These are phyloP conservation scores for Boletus tylopilopsis DNA, from an alignment of 768 basidiomycete species.

Conservation along the genomic window DNA sequence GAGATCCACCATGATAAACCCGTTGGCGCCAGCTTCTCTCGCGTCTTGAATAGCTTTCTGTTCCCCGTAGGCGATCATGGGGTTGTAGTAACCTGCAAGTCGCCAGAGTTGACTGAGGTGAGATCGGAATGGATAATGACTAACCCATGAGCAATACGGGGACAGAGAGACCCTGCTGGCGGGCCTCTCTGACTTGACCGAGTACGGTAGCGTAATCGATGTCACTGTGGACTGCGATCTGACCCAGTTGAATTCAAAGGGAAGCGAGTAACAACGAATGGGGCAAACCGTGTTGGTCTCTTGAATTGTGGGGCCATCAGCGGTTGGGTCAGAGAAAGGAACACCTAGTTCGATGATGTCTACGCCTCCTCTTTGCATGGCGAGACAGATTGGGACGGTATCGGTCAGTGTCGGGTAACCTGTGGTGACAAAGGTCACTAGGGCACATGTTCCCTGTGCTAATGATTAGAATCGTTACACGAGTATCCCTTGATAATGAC, in stretches of 20 bases:
- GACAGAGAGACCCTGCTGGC: conserved; percentile 73
- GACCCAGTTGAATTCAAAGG: neutral
- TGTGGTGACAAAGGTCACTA: conserved; percentile 91
- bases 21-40: conserved; percentile 86
- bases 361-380: conserved; percentile 90
- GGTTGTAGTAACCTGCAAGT: conserved; percentile 90
- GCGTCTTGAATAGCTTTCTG: conserved; percentile 92
- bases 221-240: conserved; percentile 83
- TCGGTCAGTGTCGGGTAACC: conserved; percentile 79
- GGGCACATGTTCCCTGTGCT: conserved; percentile 42
- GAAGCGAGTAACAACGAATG: neutral
- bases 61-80: conserved; percentile 92
- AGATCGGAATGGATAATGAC: neutral
- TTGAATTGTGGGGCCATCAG: conserved; percentile 93
- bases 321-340: conserved; percentile 79
- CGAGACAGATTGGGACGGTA: conserved; percentile 84
- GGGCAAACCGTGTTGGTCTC: conserved; percentile 75
- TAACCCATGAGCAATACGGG: conserved; percentile 59
- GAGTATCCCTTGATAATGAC: neutral
- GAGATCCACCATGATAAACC: conserved; percentile 96
- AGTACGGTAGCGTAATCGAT: conserved; percentile 77
- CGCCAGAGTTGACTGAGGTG: neutral
- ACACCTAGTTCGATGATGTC: conserved; percentile 95
- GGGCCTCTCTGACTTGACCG: conserved; percentile 70
- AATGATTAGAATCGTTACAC: conserved; percentile 3